Conservation (phyloP, 371 early-diverging fungal species). For the Actinomucor elegans region DNA sequence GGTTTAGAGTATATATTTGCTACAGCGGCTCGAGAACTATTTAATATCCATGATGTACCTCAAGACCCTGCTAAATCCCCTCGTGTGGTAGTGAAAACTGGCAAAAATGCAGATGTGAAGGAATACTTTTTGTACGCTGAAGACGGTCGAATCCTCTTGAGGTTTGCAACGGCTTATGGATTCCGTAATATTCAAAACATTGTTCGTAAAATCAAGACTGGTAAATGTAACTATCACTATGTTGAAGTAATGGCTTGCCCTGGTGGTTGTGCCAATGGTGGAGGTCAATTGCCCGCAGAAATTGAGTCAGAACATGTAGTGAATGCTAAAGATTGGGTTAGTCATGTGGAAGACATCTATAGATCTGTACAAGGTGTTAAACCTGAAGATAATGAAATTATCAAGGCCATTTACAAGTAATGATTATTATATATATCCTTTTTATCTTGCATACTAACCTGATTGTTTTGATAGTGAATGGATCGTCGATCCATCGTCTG, state of each 20-base stretch:
- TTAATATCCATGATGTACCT: constrained; percentile 58
- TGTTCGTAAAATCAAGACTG: constrained; percentile 81
- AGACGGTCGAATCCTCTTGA: constrained; percentile 55
- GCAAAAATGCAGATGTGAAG: constrained; percentile 83
- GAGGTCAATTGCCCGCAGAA: constrained; percentile 72
- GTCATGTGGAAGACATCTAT: constrained; percentile 57
- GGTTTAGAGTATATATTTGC: constrained; percentile 84
- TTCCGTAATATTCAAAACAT: constrained; percentile 97
- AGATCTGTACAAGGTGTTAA: constrained; percentile 37
- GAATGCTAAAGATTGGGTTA: constrained; percentile 66
- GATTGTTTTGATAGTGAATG: constrained; percentile 38
- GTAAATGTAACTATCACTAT: constrained; percentile 76
- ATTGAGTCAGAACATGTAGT: constrained; percentile 34
- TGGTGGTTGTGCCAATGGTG: constrained; percentile 90
- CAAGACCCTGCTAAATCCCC: constrained; percentile 25
- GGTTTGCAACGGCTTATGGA: constrained; percentile 90
- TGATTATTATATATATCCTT: background rate
- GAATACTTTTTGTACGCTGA: constrained; percentile 60
- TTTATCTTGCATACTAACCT: background rate
- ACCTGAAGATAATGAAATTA: constrained; percentile 62
- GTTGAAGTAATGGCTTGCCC: constrained; percentile 98
- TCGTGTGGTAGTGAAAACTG: constrained; percentile 56
- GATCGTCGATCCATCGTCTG: constrained; percentile 36
- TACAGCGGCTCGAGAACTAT: constrained; percentile 78
- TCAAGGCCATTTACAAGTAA: constrained; percentile 61